These are phyloP conservation scores for Thymus quinquecostatus DNA, from an alignment of 257 asterid genomes.

Conservation along the genomic window DNA sequence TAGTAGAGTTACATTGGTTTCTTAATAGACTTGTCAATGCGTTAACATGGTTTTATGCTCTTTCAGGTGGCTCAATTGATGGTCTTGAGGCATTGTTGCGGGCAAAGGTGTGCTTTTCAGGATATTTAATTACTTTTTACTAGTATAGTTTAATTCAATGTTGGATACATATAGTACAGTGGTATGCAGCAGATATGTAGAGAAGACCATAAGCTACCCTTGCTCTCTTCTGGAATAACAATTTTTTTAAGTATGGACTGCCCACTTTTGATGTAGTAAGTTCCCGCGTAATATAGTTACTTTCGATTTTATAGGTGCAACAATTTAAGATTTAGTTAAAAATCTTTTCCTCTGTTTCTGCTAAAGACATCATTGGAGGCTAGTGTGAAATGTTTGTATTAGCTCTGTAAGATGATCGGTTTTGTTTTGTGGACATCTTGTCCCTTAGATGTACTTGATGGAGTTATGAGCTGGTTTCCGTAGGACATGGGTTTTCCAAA, in stretches of 20 bases:
- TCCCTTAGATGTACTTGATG: not conserved
- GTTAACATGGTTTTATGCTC: conserved; percentile 28
- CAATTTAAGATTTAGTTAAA: too few species aligned
- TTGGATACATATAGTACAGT: too few species aligned
- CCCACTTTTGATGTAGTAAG: too few species aligned
- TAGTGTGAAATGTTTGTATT: not conserved
- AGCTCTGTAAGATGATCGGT: not conserved
- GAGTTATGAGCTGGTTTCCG: not conserved
- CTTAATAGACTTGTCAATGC: conserved; percentile 21
- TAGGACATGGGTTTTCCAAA: not conserved
- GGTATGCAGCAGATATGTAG: too few species aligned
- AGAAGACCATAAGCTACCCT: too few species aligned
- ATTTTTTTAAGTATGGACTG: too few species aligned
- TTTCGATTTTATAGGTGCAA: not conserved
- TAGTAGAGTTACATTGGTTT: conserved; percentile 21
- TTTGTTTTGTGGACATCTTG: not conserved
- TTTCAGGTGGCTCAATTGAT: conserved; percentile 84
- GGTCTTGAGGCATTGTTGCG: conserved; percentile 85
- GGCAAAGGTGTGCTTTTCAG: conserved; percentile 65
- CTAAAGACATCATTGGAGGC: not conserved
- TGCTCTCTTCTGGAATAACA: too few species aligned
- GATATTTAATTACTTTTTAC: too few species aligned
- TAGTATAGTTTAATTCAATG: too few species aligned
- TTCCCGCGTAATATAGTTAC: too few species aligned
- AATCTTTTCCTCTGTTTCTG: too few species aligned